Base-by-base conservation (phyloP, 2,329 filamentous ascomycete species). In the Diaporthe vexans region DNA sequence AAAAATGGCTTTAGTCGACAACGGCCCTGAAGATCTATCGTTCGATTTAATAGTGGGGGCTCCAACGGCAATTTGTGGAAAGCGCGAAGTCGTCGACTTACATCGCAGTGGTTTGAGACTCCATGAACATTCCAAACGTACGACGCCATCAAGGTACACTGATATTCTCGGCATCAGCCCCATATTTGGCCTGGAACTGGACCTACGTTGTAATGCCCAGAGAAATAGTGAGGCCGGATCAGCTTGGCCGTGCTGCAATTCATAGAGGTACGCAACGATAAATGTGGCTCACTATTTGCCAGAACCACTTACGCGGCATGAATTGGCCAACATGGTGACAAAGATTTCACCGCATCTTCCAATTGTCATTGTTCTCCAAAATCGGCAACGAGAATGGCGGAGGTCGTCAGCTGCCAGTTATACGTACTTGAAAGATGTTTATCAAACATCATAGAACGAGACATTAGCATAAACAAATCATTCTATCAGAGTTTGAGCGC, bases 351-450 rank as follows among this genome's bases (percentile, higher is more conserved):
- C 6, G 33, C 11, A 0, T 33, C 3, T 19, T 56, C 4, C 13
- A 2, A 15, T 11, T 13, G 9, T 7, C 21, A 3, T n/a, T 58
- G 1, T 15, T 17, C 11, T 24, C 17, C 33, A n/a, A 58, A n/a
- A 11, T 24, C 10, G 3, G 4, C 33, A 29, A 24, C 11, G 19
- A 37, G 35, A 21, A 58, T 17, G 21, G 43, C 1, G 6, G 17
- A 17, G 2, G 40, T 17, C 40, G 11, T 43, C 40, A 43, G 40
- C 40, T 43, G 40, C 40, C 1, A 43, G 4, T 43, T 13, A 43
- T 43, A 17, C 4, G 1, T 1, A 51, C 1, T n/a, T 3, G 1
- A n/a, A 21, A 1, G 10, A 9, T 6, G 19, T n/a, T 2, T 11
- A 7, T n/a, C n/a, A 51, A 10, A 11, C 5, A n/a, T n/a, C 19